Base-by-base conservation (phyloP, 305 asterid genomes). In the Solanum hybrid region DNA sequence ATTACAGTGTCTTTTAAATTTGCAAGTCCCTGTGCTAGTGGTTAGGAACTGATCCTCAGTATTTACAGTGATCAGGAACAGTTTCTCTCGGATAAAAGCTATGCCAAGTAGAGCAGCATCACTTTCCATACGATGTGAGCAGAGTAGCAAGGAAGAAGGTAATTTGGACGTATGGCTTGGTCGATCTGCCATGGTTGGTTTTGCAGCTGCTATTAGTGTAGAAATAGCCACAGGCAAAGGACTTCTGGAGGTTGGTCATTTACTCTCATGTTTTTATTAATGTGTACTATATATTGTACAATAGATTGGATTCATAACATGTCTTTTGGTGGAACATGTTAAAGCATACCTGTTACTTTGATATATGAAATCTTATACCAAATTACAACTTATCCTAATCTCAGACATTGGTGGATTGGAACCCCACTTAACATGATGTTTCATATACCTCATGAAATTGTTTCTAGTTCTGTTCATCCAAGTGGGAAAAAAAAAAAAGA, bases 211-310 rank as follows among this genome's bases (percentile, higher is more conserved):
- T 89, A 89, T 97, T 88, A 94, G 90, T 79, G 95, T 96, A 78
- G 99, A 95, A 91, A 89, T 97, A 69, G 93, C 91, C 2, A 95
- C 99, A 8, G 99, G 99, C 77, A 95, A 95, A 93, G 99, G 98
- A 80, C 97, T 96, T 89, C 93, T 96, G 5, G 99, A 96, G 99
- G 99, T 96, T 90, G 86, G 86, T 1, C 36, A 22, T n/a, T 31
- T 11, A 29, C 64, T 37, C 91, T 46, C 88, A 46, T 40, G 36
- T 46, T 75, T 40, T 46, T 14, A 2, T 27, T 51, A 5, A 3
- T 82, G 73, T 17, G 11, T 17, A 51, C n/a, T 10, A 40, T 7
- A 80, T 40, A 80, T 14, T 80, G 8, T 40, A 26, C 46, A 26
- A 14, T 6, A 5, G 10, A 42, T 26, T 81, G 36, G 87, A 81